Evolutionary conservation across 2,329 filamentous ascomycete genomes (phyloP).

Genomic region (Cladosporium sp.): DNA sequence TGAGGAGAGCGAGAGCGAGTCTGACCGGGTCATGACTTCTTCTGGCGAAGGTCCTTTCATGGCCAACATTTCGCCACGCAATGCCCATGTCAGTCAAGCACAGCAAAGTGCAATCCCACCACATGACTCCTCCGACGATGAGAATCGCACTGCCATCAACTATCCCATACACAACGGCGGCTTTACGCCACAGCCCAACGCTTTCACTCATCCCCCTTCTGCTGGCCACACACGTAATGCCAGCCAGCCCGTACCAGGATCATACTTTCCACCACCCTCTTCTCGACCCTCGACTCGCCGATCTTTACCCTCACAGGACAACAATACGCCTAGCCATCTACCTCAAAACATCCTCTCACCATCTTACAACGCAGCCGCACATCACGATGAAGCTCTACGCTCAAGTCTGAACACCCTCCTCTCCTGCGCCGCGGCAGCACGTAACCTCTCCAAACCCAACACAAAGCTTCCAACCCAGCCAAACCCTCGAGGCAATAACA

Average conservation of each 20-base stretch:
- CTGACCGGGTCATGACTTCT: constrained; percentile 65
- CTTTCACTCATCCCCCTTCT: constrained; percentile 77
- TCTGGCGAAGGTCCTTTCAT: constrained; percentile 54
- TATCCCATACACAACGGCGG: constrained; percentile 49
- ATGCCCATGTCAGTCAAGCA: constrained; percentile 20
- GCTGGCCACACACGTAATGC: constrained; percentile 47
- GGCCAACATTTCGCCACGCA: constrained; percentile 8
- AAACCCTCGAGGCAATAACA: constrained; percentile 26
- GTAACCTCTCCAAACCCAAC: constrained; percentile 63
- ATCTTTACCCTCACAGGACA: constrained; percentile 14
- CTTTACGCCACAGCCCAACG: constrained; percentile 87
- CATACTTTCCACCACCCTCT: constrained; percentile 38
- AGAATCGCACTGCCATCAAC: constrained; percentile 79
- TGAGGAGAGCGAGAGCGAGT: constrained; percentile 87
- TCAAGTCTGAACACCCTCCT: constrained; percentile 92
- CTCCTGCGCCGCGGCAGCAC: constrained; percentile 88
- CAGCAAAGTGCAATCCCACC: constrained; percentile 12
- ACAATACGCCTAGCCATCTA: constrained; percentile 41
- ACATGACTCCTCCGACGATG: constrained; percentile 53
- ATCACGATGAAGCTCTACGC: constrained; percentile 88
- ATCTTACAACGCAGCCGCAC: constrained; percentile 62
- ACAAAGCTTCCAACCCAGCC: constrained; percentile 33
- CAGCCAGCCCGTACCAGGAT: constrained; percentile 42
- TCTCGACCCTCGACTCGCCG: background rate
- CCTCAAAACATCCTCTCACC: constrained; percentile 68